Percentiles rank a stretch among this genome's conserved stretches.
phyloP scores from a whole-genome alignment of 768 basidiomycete species.

The Strobilomyces dryophilus region DNA sequence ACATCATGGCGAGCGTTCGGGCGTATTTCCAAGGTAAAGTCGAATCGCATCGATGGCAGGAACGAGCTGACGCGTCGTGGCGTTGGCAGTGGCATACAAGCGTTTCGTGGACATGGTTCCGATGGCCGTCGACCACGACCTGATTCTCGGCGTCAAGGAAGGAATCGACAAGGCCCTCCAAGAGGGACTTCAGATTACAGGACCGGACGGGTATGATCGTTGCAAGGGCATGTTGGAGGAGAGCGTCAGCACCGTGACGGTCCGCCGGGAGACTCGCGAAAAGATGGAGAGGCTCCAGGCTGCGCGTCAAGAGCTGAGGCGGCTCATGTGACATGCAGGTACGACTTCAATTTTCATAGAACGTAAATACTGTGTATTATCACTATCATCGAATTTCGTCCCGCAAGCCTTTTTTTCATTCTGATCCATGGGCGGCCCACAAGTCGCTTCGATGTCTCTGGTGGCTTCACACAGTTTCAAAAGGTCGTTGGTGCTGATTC shows the following conservation, averaged over 20 bases:
- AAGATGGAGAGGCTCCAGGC: constrained; percentile 47
- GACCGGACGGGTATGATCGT: constrained; percentile 32
- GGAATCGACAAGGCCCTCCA: constrained; percentile 44
- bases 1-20: constrained; percentile 69
- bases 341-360: too few relatives aligned
- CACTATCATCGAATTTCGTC: too few relatives aligned
- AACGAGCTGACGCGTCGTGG: not conserved
- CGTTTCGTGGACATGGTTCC: constrained; percentile 34
- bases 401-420: too few relatives aligned
- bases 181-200: constrained; percentile 35
- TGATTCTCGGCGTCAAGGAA: constrained; percentile 43
- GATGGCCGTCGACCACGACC: constrained; percentile 32
- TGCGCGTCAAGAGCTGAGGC: constrained; percentile 39
- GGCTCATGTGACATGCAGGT: constrained; percentile 9
- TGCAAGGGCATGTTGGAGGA: constrained; percentile 55
- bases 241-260: constrained; percentile 38
- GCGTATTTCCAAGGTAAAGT: constrained; percentile 72
- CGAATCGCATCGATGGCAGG: not conserved
- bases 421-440: too few relatives aligned
- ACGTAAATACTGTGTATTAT: too few relatives aligned
- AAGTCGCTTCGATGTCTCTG: too few relatives aligned
- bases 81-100: constrained; percentile 41
- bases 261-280: constrained; percentile 46
- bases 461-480: too few relatives aligned
- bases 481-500: too few relatives aligned